Base-by-base conservation (phyloP, 2,329 filamentous ascomycete species). In the Sporothrix variecibatus region DNA sequence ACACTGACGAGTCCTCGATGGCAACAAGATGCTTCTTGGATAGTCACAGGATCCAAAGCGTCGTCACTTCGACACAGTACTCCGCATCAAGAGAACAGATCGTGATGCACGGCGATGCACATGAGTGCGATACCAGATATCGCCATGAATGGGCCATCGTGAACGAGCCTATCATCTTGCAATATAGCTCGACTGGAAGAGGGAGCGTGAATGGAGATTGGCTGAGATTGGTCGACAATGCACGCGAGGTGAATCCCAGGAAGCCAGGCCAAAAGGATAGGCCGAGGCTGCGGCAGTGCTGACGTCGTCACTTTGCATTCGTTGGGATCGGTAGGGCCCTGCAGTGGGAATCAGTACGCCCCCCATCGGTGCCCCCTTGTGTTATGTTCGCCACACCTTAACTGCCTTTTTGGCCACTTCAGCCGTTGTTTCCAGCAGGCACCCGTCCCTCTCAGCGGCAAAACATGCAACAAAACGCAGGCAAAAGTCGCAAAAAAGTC, bases 291-390 rank as follows among this genome's bases (percentile, higher is more conserved):
- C 58, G 20, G 23, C 58, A 64, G 58, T 28, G 58, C 58, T 72
- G 71, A 65, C 71, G 58, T 72, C 58, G 58, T 53, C 69, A 28
- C 53, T 71, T 58, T n/a, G 34, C 6, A 40, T 43, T 62, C n/a
- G 31, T 62, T 71, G 38, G 53, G 38, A 12, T 34, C 15, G 26
- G 3, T 38, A 12, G 26, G 40, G 23, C 12, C 23, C 12, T 31
- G 20, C 43, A 34, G 65, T 68, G 65, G 15, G 60, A 65, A 51
- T 51, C 43, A 31, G 23, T 31, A 17, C 65, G 17, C 12, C 43
- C 17, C 40, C 28, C 38, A 49, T 34, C 70, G 51, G 56, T 34
- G 5, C 34, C 34, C 1, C 8, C 34, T 8, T 1, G 34, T 34
- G 34, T n/a, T 51, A n/a, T 11, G 64, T 43, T 51, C 28, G 58